Percentiles rank a stretch among this genome's conserved stretches.
phyloP scores from a whole-genome alignment of 371 early-diverging fungal species.

The Rhizopus arrhizus region DNA sequence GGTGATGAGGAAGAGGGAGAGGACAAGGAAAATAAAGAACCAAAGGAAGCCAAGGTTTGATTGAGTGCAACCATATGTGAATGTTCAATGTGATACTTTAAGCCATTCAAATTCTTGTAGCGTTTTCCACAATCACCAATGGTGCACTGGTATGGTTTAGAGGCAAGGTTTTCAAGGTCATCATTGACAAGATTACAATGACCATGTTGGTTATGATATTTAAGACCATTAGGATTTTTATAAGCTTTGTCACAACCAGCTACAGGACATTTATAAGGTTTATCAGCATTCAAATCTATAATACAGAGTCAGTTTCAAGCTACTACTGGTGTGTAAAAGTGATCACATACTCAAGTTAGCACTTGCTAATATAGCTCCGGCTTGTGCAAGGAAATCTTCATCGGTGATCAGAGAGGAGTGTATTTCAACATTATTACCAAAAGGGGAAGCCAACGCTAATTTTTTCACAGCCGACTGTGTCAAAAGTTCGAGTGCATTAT shows the following conservation, averaged over 20 bases:
- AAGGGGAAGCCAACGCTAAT: constrained; percentile 38
- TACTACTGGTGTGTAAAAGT: not conserved
- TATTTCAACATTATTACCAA: constrained; percentile 21
- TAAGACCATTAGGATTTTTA: constrained; percentile 98
- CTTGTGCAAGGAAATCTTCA: constrained; percentile 56
- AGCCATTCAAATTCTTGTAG: constrained; percentile 89
- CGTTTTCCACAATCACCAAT: constrained; percentile 50
- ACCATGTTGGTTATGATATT: constrained; percentile 92
- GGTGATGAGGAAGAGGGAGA: constrained; percentile 4
- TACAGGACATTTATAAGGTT: constrained; percentile 86
- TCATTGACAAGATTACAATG: constrained; percentile 62
- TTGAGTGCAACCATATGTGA: constrained; percentile 69
- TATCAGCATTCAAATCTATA: constrained; percentile 53
- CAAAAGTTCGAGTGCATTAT: constrained; percentile 42
- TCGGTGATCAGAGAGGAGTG: constrained; percentile 41
- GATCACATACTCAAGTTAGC: constrained; percentile 34
- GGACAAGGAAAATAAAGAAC: constrained; percentile 32
- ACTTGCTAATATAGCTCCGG: constrained; percentile 49
- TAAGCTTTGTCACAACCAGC: constrained; percentile 94
- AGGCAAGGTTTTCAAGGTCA: constrained; percentile 45
- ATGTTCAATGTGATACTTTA: constrained; percentile 95
- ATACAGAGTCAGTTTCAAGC: not conserved
- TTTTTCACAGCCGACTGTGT: constrained; percentile 50
- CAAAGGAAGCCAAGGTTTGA: constrained; percentile 52
- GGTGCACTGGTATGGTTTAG: constrained; percentile 78